A percentile compares a stretch with the other conserved stretches of the same genome.
Evolutionary conservation across 129 eudicot species (phyloP).

Genomic region (Flaveria ramosissima): DNA sequence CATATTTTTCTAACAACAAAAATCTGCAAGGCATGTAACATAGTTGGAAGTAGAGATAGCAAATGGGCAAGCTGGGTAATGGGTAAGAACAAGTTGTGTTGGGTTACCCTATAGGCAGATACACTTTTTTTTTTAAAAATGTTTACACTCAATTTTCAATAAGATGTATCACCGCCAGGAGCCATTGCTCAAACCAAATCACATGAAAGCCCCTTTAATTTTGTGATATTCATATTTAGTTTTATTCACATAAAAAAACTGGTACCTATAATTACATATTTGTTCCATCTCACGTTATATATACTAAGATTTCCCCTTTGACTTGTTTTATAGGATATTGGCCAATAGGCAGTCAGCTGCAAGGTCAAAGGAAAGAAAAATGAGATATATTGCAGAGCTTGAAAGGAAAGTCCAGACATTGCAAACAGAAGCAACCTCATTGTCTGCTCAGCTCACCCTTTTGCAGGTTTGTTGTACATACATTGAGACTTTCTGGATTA

Average conservation of each 20-base stretch:
- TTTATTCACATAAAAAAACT: background rate
- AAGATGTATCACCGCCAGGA: no score
- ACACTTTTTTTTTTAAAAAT: background rate
- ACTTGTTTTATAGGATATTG: constrained; percentile 58
- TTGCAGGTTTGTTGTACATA: constrained; percentile 59
- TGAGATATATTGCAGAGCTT: constrained; percentile 93
- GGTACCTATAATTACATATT: background rate
- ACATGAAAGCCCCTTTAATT: background rate
- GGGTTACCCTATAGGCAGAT: background rate
- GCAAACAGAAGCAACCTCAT: constrained; percentile 85
- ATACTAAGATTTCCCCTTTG: background rate
- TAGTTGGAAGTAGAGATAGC: background rate
- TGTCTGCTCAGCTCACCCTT: constrained; percentile 80
- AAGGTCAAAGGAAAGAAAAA: constrained; percentile 93
- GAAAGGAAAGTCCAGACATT: constrained; percentile 82
- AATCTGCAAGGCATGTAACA: background rate
- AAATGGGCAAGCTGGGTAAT: background rate
- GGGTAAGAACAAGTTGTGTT: background rate
- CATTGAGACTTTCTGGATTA: background rate
- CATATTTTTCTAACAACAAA: background rate
- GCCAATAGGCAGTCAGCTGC: constrained; percentile 99
- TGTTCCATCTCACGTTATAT: background rate
- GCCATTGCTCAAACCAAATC: no score
- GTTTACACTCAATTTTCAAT: background rate
- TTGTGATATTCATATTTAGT: background rate